Percentiles rank a stretch among this genome's conserved stretches.
Conservation (phyloP, 2,329 filamentous ascomycete genomes). For the Verticillium alfalfae region DNA sequence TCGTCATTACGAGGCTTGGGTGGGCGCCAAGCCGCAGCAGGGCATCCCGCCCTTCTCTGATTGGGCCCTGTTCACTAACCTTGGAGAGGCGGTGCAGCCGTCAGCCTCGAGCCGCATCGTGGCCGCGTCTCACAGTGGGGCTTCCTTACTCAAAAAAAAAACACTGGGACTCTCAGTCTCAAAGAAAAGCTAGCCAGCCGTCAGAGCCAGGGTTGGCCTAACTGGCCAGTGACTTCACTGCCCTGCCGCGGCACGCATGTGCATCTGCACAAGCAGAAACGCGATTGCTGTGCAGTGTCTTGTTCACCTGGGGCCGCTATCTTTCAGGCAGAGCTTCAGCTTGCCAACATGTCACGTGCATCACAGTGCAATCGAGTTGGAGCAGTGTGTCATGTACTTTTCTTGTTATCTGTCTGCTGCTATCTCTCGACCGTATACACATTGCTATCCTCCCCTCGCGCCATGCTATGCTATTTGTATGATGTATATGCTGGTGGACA, state of each 20-base stretch:
- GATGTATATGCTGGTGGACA: not conserved
- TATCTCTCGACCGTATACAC: not conserved
- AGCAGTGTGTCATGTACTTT: not conserved
- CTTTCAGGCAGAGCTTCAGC: too few species aligned
- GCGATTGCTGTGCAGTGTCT: too few species aligned
- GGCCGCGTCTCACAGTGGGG: not conserved
- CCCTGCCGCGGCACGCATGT: too few species aligned
- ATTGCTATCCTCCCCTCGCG: not conserved
- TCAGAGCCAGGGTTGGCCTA: too few species aligned
- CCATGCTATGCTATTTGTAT: not conserved
- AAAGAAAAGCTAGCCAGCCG: too few species aligned
- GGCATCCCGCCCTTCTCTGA: not conserved
- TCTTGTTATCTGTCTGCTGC: not conserved
- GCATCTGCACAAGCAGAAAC: too few species aligned
- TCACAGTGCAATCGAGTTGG: not conserved
- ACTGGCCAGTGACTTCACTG: too few species aligned
- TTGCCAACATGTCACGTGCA: not conserved
- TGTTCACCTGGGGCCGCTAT: too few species aligned
- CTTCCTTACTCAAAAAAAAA: too few species aligned
- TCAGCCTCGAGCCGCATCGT: not conserved
- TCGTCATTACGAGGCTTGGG: not conserved
- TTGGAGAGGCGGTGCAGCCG: slow-evolving; percentile 3
- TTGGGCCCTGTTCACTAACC: not conserved
- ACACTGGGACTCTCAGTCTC: too few species aligned
- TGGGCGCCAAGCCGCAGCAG: not conserved